Base-by-base conservation (phyloP, 441 rosid species). In the Aleurites moluccanus region DNA sequence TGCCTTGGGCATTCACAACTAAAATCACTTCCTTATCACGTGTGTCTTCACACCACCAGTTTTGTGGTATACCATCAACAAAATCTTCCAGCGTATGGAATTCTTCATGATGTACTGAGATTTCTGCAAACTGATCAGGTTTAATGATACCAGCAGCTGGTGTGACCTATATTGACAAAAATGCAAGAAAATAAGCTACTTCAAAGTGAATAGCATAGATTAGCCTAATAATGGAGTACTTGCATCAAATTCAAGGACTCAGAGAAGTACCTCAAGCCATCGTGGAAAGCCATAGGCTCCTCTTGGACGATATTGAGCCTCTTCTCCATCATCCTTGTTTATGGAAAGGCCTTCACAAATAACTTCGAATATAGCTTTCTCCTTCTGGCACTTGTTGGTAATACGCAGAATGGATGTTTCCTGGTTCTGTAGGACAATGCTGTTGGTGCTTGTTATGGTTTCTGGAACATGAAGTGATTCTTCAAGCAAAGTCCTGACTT, bases 1-100 rank as follows among this genome's bases (percentile, higher is more conserved):
- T 87, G 71, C 98, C 97, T 76, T 88, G 89, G 13, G 91, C 79
- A 25, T 76, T 80, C 66, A 94, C 90, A 67, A 67, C 86, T 80
- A 97, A 80, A 45, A 85, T 75, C 42, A 85, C 94, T 86, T 92
- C 98, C 88, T 91, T 97, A 71, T 97, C 99, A 52, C 88, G 82
- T 5, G 91, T 89, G 77, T 94, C 97, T 83, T 94, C 99, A 64
- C 85, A 85, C 97, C 92, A 88, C 96, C 97, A 97, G 79, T 87
- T 88, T 73, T 94, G 98, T 3, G 98, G 97, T 60, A 88, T 84
- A n/a, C 97, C 97, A 78, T 97, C 99, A 16, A 85, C 92, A 30
- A 82, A 81, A 73, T 97, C 99, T 83, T 97, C 99, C n/a, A 88
- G 74, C 10, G 86, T 83, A 67, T 88, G 95, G 66, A 85, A 88